phyloP scores from a whole-genome alignment of 169 alveolate species.

The Pseudocohnilembus persalinus region DNA sequence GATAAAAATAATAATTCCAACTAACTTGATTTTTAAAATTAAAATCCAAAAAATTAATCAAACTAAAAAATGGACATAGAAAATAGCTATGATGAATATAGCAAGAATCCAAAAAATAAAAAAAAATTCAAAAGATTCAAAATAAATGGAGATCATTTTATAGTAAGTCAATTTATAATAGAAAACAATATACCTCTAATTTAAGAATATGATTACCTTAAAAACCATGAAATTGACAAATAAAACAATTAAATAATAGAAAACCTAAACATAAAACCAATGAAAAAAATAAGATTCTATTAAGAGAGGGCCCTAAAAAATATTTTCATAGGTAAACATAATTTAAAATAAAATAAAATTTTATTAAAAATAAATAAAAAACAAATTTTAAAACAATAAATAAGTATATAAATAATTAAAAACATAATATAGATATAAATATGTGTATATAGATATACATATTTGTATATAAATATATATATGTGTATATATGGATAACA shows the following conservation, averaged over 20 bases:
- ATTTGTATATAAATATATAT: too few species aligned
- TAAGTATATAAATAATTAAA: too few species aligned
- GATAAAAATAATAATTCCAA: conserved; percentile 9
- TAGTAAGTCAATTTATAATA: conserved; percentile 30
- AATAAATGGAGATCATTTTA: conserved; percentile 44
- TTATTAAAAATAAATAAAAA: too few species aligned
- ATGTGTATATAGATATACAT: too few species aligned
- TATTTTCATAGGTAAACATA: conserved; percentile 94
- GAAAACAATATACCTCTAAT: conserved; percentile 89
- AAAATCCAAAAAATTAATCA: conserved; percentile 38
- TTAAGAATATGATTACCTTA: conserved; percentile 96
- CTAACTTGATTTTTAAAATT: conserved; percentile 39
- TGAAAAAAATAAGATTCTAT: conserved; percentile 92
- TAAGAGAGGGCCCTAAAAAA: conserved; percentile 95
- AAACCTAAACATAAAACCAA: conserved; percentile 89
- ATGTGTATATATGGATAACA: too few species aligned
- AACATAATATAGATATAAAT: too few species aligned
- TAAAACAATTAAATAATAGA: conserved; percentile 26
- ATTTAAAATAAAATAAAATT: too few species aligned
- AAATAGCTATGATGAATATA: conserved; percentile 31
- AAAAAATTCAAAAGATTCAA: conserved; percentile 22
- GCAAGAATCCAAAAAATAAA: conserved; percentile 2
- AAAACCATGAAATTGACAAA: conserved; percentile 87
- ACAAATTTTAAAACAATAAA: too few species aligned
- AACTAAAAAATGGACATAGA: conserved; percentile 49